phyloP scores from a whole-genome alignment of 768 basidiomycete species.

The Trametes villosa region DNA sequence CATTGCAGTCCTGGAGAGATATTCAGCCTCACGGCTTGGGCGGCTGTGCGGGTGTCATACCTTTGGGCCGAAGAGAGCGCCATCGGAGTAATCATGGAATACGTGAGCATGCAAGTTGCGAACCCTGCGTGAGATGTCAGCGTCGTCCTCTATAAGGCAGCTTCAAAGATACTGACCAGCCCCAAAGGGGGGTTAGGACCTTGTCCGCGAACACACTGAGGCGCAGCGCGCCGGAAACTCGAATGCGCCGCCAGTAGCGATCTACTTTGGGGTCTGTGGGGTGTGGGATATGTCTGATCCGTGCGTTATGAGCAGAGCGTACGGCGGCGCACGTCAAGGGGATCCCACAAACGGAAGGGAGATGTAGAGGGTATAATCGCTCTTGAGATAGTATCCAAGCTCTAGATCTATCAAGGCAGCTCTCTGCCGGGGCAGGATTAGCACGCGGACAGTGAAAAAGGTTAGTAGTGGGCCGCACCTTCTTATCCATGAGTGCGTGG shows the following conservation, averaged over 20 bases:
- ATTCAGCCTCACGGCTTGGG: not conserved
- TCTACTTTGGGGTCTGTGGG: not conserved
- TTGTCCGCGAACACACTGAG: conserved; percentile 17
- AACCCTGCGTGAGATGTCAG: not conserved
- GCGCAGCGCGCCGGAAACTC: conserved; percentile 11
- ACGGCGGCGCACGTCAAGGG: not conserved
- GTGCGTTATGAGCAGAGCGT: not conserved
- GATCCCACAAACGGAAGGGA: not conserved
- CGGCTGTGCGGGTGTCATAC: not conserved
- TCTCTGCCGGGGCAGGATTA: not conserved
- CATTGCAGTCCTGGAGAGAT: not conserved
- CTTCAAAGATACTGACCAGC: conserved; percentile 3
- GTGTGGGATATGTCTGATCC: not conserved
- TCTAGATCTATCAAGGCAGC: not conserved
- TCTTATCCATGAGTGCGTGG: conserved; percentile 6
- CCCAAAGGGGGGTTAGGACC: conserved; percentile 12
- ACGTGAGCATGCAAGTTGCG: conserved; percentile 15
- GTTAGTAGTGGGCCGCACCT: not conserved
- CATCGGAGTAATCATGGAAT: conserved; percentile 10
- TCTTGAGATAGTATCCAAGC: not conserved
- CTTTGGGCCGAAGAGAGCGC: conserved; percentile 14
- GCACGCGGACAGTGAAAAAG: not conserved
- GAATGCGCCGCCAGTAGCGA: not conserved
- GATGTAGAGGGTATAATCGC: conserved; percentile 10
- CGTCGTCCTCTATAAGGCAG: not conserved